Conservation (phyloP, 192 early-diverging fungal species). For the Endogone sp. region DNA sequence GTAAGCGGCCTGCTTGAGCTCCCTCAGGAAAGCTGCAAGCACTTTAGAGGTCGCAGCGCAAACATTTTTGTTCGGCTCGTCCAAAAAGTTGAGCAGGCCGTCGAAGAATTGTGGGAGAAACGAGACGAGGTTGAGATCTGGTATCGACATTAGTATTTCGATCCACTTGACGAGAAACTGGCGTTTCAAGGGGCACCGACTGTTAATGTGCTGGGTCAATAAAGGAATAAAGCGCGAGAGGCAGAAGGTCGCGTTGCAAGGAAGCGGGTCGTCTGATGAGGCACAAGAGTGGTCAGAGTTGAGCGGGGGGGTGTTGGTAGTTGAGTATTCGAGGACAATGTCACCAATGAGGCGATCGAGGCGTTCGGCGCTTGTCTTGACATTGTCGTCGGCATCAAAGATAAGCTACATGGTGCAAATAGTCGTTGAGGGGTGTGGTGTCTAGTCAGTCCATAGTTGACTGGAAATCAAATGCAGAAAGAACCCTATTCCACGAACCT, state of each 20-base stretch:
- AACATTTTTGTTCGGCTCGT: slow-evolving; percentile 83
- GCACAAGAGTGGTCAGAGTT: slow-evolving; percentile 24
- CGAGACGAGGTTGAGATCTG: slow-evolving; percentile 80
- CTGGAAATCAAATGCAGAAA: background rate
- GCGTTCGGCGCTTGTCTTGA: too few relatives aligned
- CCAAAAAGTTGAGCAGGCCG: slow-evolving; percentile 78
- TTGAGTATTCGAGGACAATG: slow-evolving; percentile 81
- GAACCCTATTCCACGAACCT: slow-evolving; percentile 44
- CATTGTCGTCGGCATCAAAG: too few relatives aligned
- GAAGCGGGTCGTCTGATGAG: slow-evolving; percentile 33
- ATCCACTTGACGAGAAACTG: slow-evolving; percentile 92
- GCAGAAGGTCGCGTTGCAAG: slow-evolving; percentile 62
- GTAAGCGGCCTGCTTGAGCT: slow-evolving; percentile 71
- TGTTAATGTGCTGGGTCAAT: slow-evolving; percentile 79
- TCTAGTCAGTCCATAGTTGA: slow-evolving; percentile 4
- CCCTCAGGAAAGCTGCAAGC: slow-evolving; percentile 80
- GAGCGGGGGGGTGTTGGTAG: slow-evolving; percentile 40
- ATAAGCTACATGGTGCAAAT: background rate
- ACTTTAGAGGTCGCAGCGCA: slow-evolving; percentile 75
- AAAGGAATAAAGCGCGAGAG: slow-evolving; percentile 87
- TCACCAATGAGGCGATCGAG: too few relatives aligned
- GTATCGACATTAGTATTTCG: slow-evolving; percentile 77
- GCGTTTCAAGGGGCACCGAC: slow-evolving; percentile 78
- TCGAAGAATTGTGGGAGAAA: slow-evolving; percentile 88
- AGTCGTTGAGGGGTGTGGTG: too few relatives aligned